Evolutionary conservation across 2,329 filamentous ascomycete species (phyloP).

Genomic region (Xylariaceae sp.): DNA sequence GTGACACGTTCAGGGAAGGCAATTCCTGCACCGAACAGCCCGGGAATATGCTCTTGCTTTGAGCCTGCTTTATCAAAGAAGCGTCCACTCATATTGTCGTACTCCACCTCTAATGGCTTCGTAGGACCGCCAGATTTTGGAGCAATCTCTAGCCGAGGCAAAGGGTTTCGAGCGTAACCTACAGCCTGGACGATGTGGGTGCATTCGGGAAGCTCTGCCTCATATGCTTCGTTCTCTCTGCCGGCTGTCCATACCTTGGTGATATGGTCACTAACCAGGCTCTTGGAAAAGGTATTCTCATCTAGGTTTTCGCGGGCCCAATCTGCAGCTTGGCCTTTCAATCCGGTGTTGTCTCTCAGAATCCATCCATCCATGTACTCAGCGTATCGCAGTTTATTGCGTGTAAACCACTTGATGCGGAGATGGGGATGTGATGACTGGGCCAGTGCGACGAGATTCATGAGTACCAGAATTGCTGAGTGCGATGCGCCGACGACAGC

Average conservation of each 20-base stretch:
- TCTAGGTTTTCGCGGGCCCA: conserved; percentile 61
- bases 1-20: conserved; percentile 60
- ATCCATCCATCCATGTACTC: conserved; percentile 63
- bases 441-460: conserved; percentile 57
- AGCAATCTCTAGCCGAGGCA: conserved; percentile 43
- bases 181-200: conserved; percentile 57
- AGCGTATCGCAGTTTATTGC: conserved; percentile 60
- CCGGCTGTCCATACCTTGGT: conserved; percentile 44
- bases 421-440: conserved; percentile 50
- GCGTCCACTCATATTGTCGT: conserved; percentile 38
- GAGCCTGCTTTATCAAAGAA: conserved; percentile 44
- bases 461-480: conserved; percentile 60
- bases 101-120: conserved; percentile 21
- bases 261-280: conserved; percentile 45
- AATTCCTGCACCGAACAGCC: conserved; percentile 60
- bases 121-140: conserved; percentile 31
- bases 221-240: conserved; percentile 44
- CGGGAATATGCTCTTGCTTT: conserved; percentile 41
- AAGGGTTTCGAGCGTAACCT: conserved; percentile 50
- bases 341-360: conserved; percentile 61
- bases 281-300: conserved; percentile 43
- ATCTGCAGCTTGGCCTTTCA: conserved; percentile 59
- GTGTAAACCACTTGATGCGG: conserved; percentile 60
- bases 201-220: conserved; percentile 46
- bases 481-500: conserved; percentile 62